Conservation (phyloP, 1,284 basidiomycete genomes). For the Cryptococcus neoformans region DNA sequence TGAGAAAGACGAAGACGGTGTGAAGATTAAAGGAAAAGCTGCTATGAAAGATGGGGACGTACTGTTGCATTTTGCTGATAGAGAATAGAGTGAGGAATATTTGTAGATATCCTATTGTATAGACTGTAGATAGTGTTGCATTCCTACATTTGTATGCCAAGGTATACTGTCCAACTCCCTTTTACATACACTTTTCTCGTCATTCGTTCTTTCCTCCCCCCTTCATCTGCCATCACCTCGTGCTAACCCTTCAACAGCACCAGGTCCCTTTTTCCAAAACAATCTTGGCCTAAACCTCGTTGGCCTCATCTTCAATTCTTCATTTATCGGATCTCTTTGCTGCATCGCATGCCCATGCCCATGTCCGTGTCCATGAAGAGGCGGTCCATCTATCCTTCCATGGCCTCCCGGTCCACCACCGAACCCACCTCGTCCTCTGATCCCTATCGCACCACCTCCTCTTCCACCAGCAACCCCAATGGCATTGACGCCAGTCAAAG, state of each 20-base stretch:
- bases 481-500: slow-evolving; percentile 16
- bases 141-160: background rate
- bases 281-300: slow-evolving; percentile 21
- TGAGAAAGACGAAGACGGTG: slow-evolving; percentile 19
- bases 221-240: too few relatives aligned
- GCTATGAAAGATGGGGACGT: slow-evolving; percentile 19
- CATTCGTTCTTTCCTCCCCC: background rate
- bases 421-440: slow-evolving; percentile 5
- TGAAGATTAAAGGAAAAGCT: slow-evolving; percentile 21
- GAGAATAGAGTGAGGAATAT: slow-evolving; percentile 5
- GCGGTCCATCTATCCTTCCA: slow-evolving; percentile 1
- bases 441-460: slow-evolving; percentile 2
- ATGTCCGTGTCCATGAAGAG: background rate
- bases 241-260: background rate
- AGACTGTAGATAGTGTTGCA: background rate
- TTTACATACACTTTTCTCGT: background rate
- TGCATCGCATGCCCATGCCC: slow-evolving; percentile 3
- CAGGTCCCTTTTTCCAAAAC: slow-evolving; percentile 29
- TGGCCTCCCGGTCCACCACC: slow-evolving; percentile 1
- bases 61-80: slow-evolving; percentile 28
- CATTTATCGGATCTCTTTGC: background rate
- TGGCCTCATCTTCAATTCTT: slow-evolving; percentile 11
- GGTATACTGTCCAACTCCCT: background rate
- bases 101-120: background rate
- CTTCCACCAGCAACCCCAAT: background rate